Percentiles rank a stretch among this genome's conserved stretches.
Conservation (phyloP, 768 basidiomycete species). For the Auricularia auricula-judae region DNA sequence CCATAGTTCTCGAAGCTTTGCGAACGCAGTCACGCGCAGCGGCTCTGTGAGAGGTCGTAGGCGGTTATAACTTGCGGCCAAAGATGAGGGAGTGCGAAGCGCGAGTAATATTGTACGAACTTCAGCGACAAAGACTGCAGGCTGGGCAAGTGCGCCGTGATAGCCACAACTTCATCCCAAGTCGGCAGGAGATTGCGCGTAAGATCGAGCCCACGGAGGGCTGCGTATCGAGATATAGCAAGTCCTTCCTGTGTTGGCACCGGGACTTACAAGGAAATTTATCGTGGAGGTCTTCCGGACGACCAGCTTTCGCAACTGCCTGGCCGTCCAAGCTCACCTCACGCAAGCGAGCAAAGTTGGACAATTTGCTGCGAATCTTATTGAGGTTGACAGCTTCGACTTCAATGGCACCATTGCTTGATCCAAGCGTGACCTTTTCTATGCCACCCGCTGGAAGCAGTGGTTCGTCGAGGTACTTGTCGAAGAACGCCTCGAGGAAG, state of each 20-base stretch:
- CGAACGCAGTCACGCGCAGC: constrained; percentile 26
- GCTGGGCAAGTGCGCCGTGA: constrained; percentile 46
- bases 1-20: constrained; percentile 49
- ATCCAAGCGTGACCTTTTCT: constrained; percentile 65
- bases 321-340: constrained; percentile 74
- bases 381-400: constrained; percentile 81
- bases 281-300: constrained; percentile 37
- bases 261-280: constrained; percentile 57
- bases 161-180: constrained; percentile 61
- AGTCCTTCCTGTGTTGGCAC: constrained; percentile 9
- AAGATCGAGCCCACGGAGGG: constrained; percentile 69
- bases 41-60: constrained; percentile 27
- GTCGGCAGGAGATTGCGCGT: constrained; percentile 59
- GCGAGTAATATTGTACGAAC: constrained; percentile 34
- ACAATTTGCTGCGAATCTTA: constrained; percentile 62
- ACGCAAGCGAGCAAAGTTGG: constrained; percentile 52
- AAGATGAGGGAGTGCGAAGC: constrained; percentile 6
- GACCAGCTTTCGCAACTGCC: constrained; percentile 38
- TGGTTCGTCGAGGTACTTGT: constrained; percentile 65
- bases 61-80: constrained; percentile 50
- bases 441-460: constrained; percentile 28
- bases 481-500: constrained; percentile 61
- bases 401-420: constrained; percentile 70
- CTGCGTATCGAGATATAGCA: constrained; percentile 26
- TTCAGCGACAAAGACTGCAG: constrained; percentile 66